These are phyloP conservation scores for Caryopteris hybrid DNA, from an alignment of 305 asterid species.

Conservation along the genomic window DNA sequence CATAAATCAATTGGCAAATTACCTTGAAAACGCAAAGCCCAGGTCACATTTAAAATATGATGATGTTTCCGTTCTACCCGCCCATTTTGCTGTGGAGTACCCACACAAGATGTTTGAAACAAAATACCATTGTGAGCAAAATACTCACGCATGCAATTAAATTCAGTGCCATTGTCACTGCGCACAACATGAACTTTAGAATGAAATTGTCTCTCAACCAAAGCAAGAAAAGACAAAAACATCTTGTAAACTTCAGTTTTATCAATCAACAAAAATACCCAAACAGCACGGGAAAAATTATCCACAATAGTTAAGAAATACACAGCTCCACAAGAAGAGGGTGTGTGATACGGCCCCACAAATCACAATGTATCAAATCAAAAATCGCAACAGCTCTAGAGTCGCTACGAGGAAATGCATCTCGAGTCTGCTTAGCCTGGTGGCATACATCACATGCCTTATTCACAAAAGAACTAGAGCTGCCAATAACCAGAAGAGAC, in stretches of 20 bases:
- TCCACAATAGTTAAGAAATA: background rate
- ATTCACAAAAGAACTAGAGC: too few relatives aligned
- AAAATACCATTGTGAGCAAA: background rate
- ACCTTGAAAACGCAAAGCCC: conserved; percentile 1
- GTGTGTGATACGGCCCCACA: background rate
- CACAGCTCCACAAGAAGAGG: background rate
- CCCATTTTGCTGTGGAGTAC: background rate
- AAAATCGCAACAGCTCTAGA: too few relatives aligned
- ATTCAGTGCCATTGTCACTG: conserved; percentile 7
- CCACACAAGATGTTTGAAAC: background rate
- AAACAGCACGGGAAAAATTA: background rate
- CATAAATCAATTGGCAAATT: background rate
- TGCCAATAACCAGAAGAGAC: too few relatives aligned
- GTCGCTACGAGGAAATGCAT: too few relatives aligned
- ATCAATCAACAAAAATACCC: background rate
- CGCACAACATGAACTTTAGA: background rate
- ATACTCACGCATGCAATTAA: background rate
- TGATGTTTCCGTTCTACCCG: background rate
- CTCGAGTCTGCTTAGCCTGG: too few relatives aligned
- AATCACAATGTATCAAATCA: background rate
- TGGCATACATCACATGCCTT: too few relatives aligned
- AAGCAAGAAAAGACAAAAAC: background rate
- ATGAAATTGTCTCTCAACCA: background rate
- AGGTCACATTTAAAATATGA: background rate
- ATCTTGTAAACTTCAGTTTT: background rate